phyloP scores from a whole-genome alignment of 2,329 filamentous ascomycete genomes.

The Aspergillus intermedius region DNA sequence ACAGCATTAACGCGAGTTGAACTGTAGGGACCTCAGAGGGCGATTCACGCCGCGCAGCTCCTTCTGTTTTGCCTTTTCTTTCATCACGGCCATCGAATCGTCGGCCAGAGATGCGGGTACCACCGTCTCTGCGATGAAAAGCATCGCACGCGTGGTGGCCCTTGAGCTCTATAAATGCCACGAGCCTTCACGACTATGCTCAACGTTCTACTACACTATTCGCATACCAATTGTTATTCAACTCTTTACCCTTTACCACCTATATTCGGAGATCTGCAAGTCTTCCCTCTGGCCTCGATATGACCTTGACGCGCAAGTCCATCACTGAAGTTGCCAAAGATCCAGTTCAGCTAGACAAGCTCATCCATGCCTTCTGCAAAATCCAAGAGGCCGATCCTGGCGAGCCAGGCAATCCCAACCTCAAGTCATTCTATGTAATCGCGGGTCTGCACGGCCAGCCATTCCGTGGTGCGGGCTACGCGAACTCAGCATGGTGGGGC shows the following conservation, averaged over 20 bases:
- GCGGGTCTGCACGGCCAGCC: conserved; percentile 23
- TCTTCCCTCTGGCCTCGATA: background rate
- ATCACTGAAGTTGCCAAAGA: background rate
- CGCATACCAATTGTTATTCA: background rate
- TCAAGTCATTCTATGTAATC: conserved; percentile 19
- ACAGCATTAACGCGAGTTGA: background rate
- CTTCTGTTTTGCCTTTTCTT: background rate
- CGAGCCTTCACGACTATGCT: background rate
- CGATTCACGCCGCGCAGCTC: background rate
- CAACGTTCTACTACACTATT: background rate
- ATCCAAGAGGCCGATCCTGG: background rate
- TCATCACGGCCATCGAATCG: background rate
- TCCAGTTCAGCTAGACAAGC: background rate
- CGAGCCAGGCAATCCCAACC: conserved; percentile 4
- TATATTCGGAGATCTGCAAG: background rate
- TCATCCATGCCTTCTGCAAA: background rate
- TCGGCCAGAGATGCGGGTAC: background rate
- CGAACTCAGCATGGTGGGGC: conserved; percentile 18
- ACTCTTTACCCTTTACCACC: background rate
- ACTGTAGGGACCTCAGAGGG: background rate
- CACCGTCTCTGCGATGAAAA: background rate
- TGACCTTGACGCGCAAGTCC: background rate
- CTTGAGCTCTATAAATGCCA: background rate
- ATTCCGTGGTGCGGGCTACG: conserved; percentile 16
- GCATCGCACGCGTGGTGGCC: background rate